Evolutionary conservation across 2,329 filamentous ascomycete genomes (phyloP), one percentile per base, ranked within the genome.

Genomic region (Pseudonectria foliicola): DNA sequence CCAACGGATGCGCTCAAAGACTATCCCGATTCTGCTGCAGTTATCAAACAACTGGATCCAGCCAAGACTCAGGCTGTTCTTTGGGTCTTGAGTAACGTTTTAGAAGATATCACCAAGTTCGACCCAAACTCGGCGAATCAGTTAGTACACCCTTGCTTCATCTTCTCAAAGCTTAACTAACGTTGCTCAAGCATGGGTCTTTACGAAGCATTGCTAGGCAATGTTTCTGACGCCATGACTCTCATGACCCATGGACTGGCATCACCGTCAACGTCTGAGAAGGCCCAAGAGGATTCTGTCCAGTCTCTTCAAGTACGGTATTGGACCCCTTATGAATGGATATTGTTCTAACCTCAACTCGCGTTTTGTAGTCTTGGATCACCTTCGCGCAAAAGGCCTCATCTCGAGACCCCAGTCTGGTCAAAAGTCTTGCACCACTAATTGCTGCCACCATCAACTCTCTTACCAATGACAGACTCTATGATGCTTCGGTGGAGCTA

Each of bases 301-400:
- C 69, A 62, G 48, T 80, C 75, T 48, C 67, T 80, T 34, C 77
- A 82, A 63, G 77, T 79, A 59, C 44, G 61, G 41, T 60, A 18
- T 13, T n/a, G 10, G 50, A 50, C 27, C 53, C 50, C 13, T 26
- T 3, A 13, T 4, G 15, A 10, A 32, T n/a, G 13, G 14, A 15
- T n/a, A 13, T 21, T 6, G 4, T 18, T 3, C 5, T 25, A n/a
- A 28, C 2, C 12, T 35, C 53, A 29, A 53, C 29, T 2, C 8
- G 8, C 2, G 13, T 12, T 37, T 27, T 27, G 4, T 29, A 84
- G 80, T 73, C 80, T 4, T 90, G 84, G 83, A 71, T 87, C 23
- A 70, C 77, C 46, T 88, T 87, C 51, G 80, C 78, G 5, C 82
- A 87, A 49, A 72, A 75, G 24, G 68, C 74, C 18, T 77, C 78